Conservation (phyloP, 805 yeast genomes). For the Osmozyma mogii region DNA sequence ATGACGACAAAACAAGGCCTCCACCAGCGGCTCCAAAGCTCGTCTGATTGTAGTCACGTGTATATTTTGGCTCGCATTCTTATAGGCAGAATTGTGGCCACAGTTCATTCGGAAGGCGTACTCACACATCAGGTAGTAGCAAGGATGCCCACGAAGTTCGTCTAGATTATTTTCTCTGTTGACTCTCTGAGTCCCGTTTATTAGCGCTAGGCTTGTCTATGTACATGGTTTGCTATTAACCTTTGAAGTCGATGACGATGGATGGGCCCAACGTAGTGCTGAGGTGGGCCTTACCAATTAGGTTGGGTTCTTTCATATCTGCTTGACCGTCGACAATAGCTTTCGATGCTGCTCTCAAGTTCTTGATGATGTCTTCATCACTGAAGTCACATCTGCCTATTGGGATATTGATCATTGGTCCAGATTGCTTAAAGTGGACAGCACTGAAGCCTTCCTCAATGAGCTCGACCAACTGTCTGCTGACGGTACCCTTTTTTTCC, state of each 20-base stretch:
- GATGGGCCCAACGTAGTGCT: slow-evolving; percentile 76
- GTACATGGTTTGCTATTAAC: slow-evolving; percentile 10
- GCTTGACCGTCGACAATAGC: slow-evolving; percentile 49
- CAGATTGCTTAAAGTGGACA: slow-evolving; percentile 71
- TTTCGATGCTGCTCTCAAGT: slow-evolving; percentile 58
- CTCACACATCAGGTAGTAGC: too few relatives aligned
- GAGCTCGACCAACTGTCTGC: slow-evolving; percentile 50
- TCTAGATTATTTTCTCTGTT: too few relatives aligned
- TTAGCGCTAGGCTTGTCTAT: too few relatives aligned
- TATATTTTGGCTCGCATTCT: too few relatives aligned
- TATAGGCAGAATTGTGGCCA: too few relatives aligned
- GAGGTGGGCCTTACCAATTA: slow-evolving; percentile 61
- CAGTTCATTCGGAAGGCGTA: too few relatives aligned
- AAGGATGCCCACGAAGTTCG: too few relatives aligned
- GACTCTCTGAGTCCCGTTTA: too few relatives aligned
- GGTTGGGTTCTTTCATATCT: slow-evolving; percentile 60
- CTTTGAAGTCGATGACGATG: slow-evolving; percentile 45
- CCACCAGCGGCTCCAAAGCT: too few relatives aligned
- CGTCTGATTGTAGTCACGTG: too few relatives aligned
- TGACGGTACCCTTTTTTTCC: slow-evolving; percentile 78
- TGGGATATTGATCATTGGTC: slow-evolving; percentile 51
- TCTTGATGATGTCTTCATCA: slow-evolving; percentile 67
- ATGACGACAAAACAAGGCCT: too few relatives aligned
- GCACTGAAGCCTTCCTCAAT: slow-evolving; percentile 56
- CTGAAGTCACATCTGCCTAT: slow-evolving; percentile 73